Base-by-base conservation (phyloP, 2,329 filamentous ascomycete genomes). In the Neoarthrinium moseri region DNA sequence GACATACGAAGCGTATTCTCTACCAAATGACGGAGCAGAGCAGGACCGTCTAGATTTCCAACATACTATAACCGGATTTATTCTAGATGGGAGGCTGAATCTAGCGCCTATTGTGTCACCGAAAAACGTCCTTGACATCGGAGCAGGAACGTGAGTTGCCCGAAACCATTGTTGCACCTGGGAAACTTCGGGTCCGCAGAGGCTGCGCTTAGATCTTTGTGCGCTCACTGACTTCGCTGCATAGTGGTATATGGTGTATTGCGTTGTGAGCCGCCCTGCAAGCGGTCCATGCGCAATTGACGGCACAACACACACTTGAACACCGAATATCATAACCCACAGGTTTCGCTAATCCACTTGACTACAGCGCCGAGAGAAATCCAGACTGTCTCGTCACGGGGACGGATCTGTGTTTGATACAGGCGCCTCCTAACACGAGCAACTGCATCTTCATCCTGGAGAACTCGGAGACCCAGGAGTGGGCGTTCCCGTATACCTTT, bases 341-440 rank as follows among this genome's bases (percentile, higher is more conserved):
- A n/a, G n/a, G n/a, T n/a, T n/a, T 12, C 17, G 33, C 33, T 18
- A 35, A 35, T 35, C 33, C 17, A 15, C 8, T 7, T 18, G 8
- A 8, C 17, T 15, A 8, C 10, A 35, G 17, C 17, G 42, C 42
- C 23, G 29, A 45, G 22, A 30, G 37, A 4, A 15, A 38, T n/a
- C 43, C 33, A n/a, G 21, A 30, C 10, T 23, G 33, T 7, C 10
- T 20, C 6, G 34, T 45, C 2, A 22, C 38, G 6, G 43, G 43
- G 2, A 45, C 43, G 5, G 43, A 45, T 22, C 34, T 43, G 10
- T 36, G 45, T 24, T 11, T 24, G 12, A 46, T 46, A 23, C 44
- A 46, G 21, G 22, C 41, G 10, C 23, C n/a, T 8, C 15, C 21
- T 4, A 33, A 10, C 3, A 15, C 29, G 7, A 4, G 18, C 6